Conservation (phyloP, 75 land plant species). For the Picea sitchensis region DNA sequence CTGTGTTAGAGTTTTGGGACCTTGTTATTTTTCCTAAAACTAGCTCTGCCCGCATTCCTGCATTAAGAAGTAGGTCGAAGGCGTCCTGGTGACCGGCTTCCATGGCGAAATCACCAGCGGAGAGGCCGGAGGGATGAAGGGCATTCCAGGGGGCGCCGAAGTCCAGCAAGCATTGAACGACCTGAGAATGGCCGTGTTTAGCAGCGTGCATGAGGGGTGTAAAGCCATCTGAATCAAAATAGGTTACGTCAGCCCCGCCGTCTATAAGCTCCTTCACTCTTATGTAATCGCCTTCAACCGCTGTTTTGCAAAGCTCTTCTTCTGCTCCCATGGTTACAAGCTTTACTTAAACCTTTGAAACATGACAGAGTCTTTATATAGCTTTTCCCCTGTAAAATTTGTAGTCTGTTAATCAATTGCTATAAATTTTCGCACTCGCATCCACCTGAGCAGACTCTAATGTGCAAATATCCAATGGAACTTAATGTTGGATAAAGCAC, state of each 20-base stretch:
- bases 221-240: slow-evolving; percentile 53
- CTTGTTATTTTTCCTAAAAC: slow-evolving; percentile 69
- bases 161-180: slow-evolving; percentile 54
- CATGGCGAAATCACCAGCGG: slow-evolving; percentile 97
- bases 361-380: too few relatives aligned
- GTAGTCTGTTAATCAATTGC: too few relatives aligned
- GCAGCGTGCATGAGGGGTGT: slow-evolving; percentile 98
- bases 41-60: slow-evolving; percentile 83
- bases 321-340: too few relatives aligned
- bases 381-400: too few relatives aligned
- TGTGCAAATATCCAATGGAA: too few relatives aligned
- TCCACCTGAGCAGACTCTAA: too few relatives aligned
- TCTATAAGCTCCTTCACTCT: slow-evolving; percentile 37
- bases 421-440: too few relatives aligned
- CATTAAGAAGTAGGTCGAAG: slow-evolving; percentile 73
- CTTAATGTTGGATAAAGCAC: too few relatives aligned
- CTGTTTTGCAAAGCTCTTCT: slow-evolving; percentile 40
- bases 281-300: slow-evolving; percentile 46
- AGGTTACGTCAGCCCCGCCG: slow-evolving; percentile 66
- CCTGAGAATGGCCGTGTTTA: slow-evolving; percentile 55
- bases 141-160: slow-evolving; percentile 98
- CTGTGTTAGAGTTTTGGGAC: slow-evolving; percentile 15
- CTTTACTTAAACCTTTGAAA: too few relatives aligned
- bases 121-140: slow-evolving; percentile 62
- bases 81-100: slow-evolving; percentile 77